These are phyloP conservation scores for Staphylotrichum longicolle DNA, from an alignment of 495 filamentous ascomycete species.

Conservation along the genomic window DNA sequence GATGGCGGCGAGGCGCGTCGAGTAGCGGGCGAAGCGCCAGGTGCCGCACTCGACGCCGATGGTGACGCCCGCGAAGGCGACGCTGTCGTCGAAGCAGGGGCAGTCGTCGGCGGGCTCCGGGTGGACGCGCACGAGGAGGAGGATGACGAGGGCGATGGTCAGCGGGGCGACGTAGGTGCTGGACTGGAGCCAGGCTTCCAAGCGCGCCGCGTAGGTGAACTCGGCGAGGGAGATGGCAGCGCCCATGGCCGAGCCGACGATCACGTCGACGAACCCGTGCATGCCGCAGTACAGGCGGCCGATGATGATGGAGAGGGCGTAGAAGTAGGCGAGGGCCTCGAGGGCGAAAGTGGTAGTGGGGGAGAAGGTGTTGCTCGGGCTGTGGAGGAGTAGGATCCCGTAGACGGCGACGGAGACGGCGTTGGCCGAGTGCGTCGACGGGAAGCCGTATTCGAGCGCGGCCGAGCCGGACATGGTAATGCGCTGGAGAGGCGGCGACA, in stretches of 20 bases:
- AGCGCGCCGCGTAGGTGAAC: constrained; percentile 62
- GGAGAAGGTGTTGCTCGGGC: constrained; percentile 52
- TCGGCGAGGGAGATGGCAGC: constrained; percentile 64
- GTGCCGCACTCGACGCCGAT: constrained; percentile 75
- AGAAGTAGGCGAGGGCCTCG: constrained; percentile 69
- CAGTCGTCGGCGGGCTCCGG: constrained; percentile 96
- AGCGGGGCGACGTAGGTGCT: constrained; percentile 57
- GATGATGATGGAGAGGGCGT: constrained; percentile 83
- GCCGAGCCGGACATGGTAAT: constrained; percentile 97
- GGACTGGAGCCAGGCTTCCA: constrained; percentile 65
- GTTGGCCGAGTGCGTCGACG: constrained; percentile 95
- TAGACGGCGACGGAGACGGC: constrained; percentile 93
- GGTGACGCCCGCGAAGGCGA: constrained; percentile 85
- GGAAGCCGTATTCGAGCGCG: constrained; percentile 94
- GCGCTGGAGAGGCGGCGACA: constrained; percentile 88
- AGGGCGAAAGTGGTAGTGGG: constrained; percentile 54
- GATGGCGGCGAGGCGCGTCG: constrained; percentile 52
- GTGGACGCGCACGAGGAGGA: constrained; percentile 80
- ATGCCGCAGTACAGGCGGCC: constrained; percentile 96
- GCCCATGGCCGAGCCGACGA: constrained; percentile 74
- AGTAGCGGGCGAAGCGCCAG: constrained; percentile 68
- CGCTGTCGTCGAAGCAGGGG: constrained; percentile 95
- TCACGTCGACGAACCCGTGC: constrained; percentile 93
- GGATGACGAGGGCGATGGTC: constrained; percentile 59
- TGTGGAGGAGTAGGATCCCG: constrained; percentile 63